Conservation (phyloP, 2,329 filamentous ascomycete genomes). For the Teratosphaeriaceae sp. region DNA sequence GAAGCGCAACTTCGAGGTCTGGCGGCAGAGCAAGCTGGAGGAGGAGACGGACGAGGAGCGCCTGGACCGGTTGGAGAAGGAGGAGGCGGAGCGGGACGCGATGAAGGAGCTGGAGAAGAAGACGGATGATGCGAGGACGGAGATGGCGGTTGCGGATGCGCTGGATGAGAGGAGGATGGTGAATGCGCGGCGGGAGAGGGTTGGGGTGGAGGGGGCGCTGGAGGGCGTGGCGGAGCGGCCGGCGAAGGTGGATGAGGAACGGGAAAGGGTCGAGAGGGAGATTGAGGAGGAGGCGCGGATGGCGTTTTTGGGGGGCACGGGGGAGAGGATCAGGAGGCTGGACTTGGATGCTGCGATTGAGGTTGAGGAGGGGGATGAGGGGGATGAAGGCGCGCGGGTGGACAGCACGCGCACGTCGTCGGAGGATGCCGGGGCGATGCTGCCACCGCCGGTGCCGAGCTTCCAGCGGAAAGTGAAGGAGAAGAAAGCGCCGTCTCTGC, state of each 20-base stretch:
- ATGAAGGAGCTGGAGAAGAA: constrained; percentile 96
- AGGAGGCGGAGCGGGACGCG: constrained; percentile 75
- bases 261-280: constrained; percentile 65
- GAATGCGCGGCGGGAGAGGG: constrained; percentile 80
- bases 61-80: constrained; percentile 73
- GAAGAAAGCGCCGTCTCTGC: constrained; percentile 73
- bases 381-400: constrained; percentile 18
- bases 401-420: constrained; percentile 2
- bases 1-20: constrained; percentile 88
- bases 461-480: constrained; percentile 75
- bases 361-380: constrained; percentile 23
- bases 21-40: constrained; percentile 60
- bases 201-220: constrained; percentile 56
- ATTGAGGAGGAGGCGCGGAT: constrained; percentile 72
- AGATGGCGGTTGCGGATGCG: constrained; percentile 96
- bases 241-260: constrained; percentile 50
- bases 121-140: constrained; percentile 82
- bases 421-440: constrained; percentile 25
- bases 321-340: constrained; percentile 46
- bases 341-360: constrained; percentile 45
- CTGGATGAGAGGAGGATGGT: constrained; percentile 88
- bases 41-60: constrained; percentile 84
- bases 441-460: constrained; percentile 46
- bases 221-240: constrained; percentile 52
- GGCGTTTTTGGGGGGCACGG: constrained; percentile 64